phyloP scores from a whole-genome alignment of 306 rosid species.

The Trifolium dubium region DNA sequence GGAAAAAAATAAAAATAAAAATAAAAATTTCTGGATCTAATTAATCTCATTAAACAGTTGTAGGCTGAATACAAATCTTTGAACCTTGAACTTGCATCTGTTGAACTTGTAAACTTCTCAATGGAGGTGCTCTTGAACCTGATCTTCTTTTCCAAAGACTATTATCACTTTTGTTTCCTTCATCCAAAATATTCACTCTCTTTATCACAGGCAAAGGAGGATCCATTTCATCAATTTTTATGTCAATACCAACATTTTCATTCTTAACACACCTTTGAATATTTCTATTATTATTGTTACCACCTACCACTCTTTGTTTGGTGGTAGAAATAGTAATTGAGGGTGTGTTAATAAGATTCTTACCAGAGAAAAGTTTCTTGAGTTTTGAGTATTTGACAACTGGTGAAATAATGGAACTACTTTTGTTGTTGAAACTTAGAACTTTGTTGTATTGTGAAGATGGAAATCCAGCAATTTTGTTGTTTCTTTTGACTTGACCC shows the following conservation, averaged over 20 bases:
- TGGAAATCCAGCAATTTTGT: conserved; percentile 71
- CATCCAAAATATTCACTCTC: conserved; percentile 40
- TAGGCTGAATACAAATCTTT: conserved; percentile 53
- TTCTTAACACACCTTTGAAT: conserved; percentile 31
- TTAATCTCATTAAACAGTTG: conserved; percentile 56
- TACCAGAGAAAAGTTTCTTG: conserved; percentile 72
- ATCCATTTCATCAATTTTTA: conserved; percentile 64
- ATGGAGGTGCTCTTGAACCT: conserved; percentile 47
- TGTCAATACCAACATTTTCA: conserved; percentile 17
- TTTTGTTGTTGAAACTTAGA: conserved; percentile 42
- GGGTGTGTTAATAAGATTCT: conserved; percentile 46
- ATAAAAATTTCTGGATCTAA: neutral
- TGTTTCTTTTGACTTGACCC: conserved; percentile 92
- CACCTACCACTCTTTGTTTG: conserved; percentile 20
- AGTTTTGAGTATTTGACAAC: conserved; percentile 67
- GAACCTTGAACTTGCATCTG: conserved; percentile 58
- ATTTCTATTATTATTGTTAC: conserved; percentile 1
- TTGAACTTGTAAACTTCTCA: conserved; percentile 64
- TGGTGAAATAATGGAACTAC: conserved; percentile 33
- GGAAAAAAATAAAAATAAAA: conserved; percentile 4
- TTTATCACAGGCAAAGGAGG: conserved; percentile 76
- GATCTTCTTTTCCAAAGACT: conserved; percentile 81
- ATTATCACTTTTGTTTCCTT: conserved; percentile 37
- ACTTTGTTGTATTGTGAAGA: conserved; percentile 39
- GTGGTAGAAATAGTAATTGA: conserved; percentile 36